Conservation (phyloP, 2,329 filamentous ascomycete genomes). For the Leptographium procerum region DNA sequence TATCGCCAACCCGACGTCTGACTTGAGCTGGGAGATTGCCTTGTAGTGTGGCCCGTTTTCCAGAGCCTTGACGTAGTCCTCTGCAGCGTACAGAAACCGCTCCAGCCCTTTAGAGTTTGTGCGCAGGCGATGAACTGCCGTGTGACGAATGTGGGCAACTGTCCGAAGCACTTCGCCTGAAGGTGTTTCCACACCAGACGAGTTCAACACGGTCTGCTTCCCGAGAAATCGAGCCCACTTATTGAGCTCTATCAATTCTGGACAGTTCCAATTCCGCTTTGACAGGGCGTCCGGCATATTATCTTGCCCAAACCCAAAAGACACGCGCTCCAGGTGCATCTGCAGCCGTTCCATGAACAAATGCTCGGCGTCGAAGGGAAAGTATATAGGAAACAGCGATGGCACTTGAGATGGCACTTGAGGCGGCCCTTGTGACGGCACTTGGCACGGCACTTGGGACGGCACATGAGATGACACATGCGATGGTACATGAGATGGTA, state of each 20-base stretch:
- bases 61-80: neutral
- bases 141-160: neutral
- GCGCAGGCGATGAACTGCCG: neutral
- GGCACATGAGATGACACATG: too few relatives aligned
- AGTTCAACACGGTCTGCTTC: neutral
- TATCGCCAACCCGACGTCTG: neutral
- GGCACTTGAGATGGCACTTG: neutral
- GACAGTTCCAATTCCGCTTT: neutral
- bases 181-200: neutral
- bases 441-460: too few relatives aligned
- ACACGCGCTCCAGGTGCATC: neutral
- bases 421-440: too few relatives aligned
- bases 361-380: neutral
- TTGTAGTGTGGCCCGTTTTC: neutral
- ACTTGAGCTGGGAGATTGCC: neutral
- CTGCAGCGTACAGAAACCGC: neutral
- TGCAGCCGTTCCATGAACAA: neutral
- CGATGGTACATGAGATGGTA: too few relatives aligned
- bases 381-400: neutral
- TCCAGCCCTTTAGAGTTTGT: neutral
- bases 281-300: neutral
- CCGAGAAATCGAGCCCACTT: neutral
- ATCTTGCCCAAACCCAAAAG: neutral
- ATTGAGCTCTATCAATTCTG: neutral
- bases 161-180: neutral